Conservation (phyloP, 2,329 filamentous ascomycete species). For the Rosellinia necatrix region DNA sequence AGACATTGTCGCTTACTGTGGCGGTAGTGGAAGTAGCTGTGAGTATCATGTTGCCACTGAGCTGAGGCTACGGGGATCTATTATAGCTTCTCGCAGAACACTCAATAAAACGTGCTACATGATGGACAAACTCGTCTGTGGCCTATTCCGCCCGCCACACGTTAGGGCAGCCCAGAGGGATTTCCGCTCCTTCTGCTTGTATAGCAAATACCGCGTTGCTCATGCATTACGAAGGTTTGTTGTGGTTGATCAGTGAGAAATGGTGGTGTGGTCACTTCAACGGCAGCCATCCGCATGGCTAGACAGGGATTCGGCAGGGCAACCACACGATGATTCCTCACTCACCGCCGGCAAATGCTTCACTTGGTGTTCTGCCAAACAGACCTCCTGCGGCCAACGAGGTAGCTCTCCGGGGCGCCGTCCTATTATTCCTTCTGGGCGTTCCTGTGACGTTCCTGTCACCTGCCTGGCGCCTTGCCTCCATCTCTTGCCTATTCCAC, state of each 20-base stretch:
- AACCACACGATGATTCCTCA: slow-evolving; percentile 2
- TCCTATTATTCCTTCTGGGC: background rate
- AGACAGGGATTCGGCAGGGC: slow-evolving; percentile 16
- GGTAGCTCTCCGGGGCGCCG: background rate
- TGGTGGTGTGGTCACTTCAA: slow-evolving; percentile 13
- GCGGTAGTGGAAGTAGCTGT: background rate
- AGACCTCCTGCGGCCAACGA: background rate
- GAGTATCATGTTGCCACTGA: background rate
- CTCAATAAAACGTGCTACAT: background rate
- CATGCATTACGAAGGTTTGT: slow-evolving; percentile 3
- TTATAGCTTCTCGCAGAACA: too few species aligned
- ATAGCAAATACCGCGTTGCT: slow-evolving; percentile 5
- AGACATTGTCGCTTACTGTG: slow-evolving; percentile 1
- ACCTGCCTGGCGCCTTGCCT: slow-evolving; percentile 5
- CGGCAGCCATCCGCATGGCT: slow-evolving; percentile 23
- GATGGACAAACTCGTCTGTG: too few species aligned
- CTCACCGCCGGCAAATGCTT: slow-evolving; percentile 21
- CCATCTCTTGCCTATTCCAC: background rate
- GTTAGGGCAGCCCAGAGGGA: too few species aligned
- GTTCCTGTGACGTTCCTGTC: background rate
- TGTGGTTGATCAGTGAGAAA: slow-evolving; percentile 14
- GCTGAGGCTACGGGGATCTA: too few species aligned
- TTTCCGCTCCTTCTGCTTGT: too few species aligned
- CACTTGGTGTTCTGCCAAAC: background rate
- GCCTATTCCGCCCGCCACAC: too few species aligned